These are phyloP conservation scores for Toxoplasma gondii DNA, from an alignment of 169 alveolate genomes.

Conservation along the genomic window DNA sequence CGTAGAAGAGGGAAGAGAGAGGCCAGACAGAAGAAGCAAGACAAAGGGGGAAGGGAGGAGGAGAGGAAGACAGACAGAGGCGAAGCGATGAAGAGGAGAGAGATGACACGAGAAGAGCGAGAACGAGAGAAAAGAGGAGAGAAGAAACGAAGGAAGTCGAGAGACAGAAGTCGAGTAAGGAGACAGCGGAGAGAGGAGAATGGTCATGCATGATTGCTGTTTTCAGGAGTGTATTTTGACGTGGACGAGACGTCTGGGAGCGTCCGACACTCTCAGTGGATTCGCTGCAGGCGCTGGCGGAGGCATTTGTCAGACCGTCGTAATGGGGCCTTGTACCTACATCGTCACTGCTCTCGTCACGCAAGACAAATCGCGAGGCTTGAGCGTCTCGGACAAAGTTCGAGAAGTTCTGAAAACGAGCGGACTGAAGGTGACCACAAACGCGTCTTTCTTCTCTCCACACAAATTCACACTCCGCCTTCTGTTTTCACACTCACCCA, in stretches of 20 bases:
- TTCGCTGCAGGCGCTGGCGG: constrained; percentile 82
- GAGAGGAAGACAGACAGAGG: too few relatives aligned
- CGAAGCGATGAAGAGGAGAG: too few relatives aligned
- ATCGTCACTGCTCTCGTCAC: constrained; percentile 80
- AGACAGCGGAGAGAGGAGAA: too few relatives aligned
- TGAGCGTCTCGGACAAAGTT: constrained; percentile 6
- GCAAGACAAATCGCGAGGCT: neutral
- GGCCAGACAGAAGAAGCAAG: neutral
- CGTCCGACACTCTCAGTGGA: constrained; percentile 71
- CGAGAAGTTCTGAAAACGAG: constrained; percentile 47
- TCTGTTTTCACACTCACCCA: neutral
- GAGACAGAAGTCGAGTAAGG: too few relatives aligned
- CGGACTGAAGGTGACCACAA: constrained; percentile 66
- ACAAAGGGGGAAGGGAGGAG: too few relatives aligned
- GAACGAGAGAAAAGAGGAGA: too few relatives aligned
- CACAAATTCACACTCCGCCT: neutral
- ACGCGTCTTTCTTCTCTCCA: neutral
- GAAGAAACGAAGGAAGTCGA: too few relatives aligned
- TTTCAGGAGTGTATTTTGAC: constrained; percentile 60
- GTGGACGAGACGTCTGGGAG: neutral
- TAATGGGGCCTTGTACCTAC: constrained; percentile 84
- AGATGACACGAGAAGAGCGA: too few relatives aligned
- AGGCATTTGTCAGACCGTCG: constrained; percentile 76
- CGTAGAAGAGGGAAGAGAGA: neutral
- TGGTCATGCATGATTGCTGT: too few relatives aligned